Conservation (phyloP, 1,139 yeast genomes). For the Suhomyces taliae region DNA sequence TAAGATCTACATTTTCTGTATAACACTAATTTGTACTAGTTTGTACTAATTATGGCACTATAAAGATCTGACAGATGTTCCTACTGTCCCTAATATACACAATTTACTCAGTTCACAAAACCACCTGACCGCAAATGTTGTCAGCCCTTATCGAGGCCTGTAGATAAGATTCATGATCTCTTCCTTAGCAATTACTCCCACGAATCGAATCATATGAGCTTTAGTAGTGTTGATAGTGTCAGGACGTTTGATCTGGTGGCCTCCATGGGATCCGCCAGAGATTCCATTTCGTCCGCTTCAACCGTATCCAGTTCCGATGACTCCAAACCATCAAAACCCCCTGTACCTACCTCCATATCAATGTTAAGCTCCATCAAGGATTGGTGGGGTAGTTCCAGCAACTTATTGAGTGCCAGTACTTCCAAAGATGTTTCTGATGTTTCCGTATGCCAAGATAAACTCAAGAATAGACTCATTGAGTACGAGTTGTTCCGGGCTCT, state of each 20-base stretch:
- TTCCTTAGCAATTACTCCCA: too few species aligned
- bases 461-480: conserved; percentile 31
- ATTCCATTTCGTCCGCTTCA: background rate
- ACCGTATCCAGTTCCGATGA: background rate
- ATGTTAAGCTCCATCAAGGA: conserved; percentile 32
- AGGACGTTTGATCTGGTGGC: background rate
- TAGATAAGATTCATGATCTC: too few species aligned
- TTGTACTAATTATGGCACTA: too few species aligned
- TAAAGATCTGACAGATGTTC: too few species aligned
- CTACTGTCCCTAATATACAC: too few species aligned
- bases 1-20: too few species aligned
- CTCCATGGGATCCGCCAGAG: background rate
- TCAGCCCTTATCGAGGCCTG: too few species aligned
- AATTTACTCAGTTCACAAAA: too few species aligned
- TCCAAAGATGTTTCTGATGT: conserved; percentile 9
- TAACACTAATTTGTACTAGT: too few species aligned
- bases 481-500: conserved; percentile 37
- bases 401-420: conserved; percentile 22
- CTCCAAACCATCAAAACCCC: background rate
- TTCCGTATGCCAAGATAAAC: conserved; percentile 22
- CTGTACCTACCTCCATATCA: conserved; percentile 24
- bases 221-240: background rate
- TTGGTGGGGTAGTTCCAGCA: conserved; percentile 41
- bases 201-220: background rate
- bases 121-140: too few species aligned